Base-by-base conservation (phyloP, 2,329 filamentous ascomycete species). In the Sporothrix variecibatus region DNA sequence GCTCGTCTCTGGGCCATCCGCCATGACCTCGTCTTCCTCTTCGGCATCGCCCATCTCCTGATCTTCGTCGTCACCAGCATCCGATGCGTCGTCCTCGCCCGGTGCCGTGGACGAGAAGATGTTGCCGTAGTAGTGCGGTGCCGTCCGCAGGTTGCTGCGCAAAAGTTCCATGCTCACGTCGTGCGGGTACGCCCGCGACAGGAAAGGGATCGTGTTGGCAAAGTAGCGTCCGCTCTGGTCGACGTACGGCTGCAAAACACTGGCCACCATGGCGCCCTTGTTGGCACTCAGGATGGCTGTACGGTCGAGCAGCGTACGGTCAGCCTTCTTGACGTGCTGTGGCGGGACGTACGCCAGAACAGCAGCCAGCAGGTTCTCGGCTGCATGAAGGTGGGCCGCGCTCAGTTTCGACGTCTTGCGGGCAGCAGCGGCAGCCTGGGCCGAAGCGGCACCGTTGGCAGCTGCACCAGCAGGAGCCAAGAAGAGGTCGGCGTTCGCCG, bases 151-250 rank as follows among this genome's bases (percentile, higher is more conserved):
- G 76, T 89, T 90, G 77, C 86, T 88, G 64, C 88, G 85, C 73
- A 98, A 81, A 11, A 92, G 87, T 82, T 98, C 95, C 1, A 96
- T 89, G 20, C 87, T 88, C 73, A 88, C 85, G 69, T 91, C 88
- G 12, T 86, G 81, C 0, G 90, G 86, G 78, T 90, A 93, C 70
- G 89, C 87, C 72, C 90, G 87, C 8, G 90, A 88, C 34, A 98
- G 84, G 78, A 97, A 93, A 0, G 95, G 95, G 67, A 97, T 82
- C 67, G 97, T 91, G 80, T 92, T 96, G 38, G 92, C 87, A 75
- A 90, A 89, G 71, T 89, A 87, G 76, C 89, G 85, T 58, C 91
- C 88, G 80, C 90, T 87, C 79, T 88, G 85, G 79, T 90, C 85
- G 76, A 90, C 84, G 81, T 91, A 89, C 0, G 94, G 93, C 81